Percentiles rank a stretch among this genome's conserved stretches.
phyloP scores from a whole-genome alignment of 257 asterid species.

The Hygrophila difformis region DNA sequence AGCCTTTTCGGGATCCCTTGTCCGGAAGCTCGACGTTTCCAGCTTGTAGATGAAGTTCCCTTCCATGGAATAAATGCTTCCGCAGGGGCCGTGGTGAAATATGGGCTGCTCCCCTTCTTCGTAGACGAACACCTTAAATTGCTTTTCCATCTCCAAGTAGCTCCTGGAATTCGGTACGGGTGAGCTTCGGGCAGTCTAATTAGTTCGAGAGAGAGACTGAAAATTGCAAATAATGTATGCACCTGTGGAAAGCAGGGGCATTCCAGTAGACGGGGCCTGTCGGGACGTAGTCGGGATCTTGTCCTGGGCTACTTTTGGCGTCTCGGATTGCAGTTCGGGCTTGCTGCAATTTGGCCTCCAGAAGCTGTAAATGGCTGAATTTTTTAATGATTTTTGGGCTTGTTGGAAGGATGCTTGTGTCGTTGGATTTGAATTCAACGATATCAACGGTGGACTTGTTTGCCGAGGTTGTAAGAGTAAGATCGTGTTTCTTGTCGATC shows the following conservation, averaged over 20 bases:
- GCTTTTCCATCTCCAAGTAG: slow-evolving; percentile 86
- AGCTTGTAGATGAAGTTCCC: slow-evolving; percentile 74
- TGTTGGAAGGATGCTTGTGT: slow-evolving; percentile 24
- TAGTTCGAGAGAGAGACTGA: neutral
- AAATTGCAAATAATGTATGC: neutral
- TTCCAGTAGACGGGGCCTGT: slow-evolving; percentile 68
- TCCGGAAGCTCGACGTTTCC: slow-evolving; percentile 58
- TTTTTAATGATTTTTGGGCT: slow-evolving; percentile 27
- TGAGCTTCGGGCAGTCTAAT: no score
- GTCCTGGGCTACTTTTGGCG: slow-evolving; percentile 18
- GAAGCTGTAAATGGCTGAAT: slow-evolving; percentile 33
- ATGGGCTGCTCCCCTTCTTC: slow-evolving; percentile 91
- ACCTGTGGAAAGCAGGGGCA: slow-evolving; percentile 73
- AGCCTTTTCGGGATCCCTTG: slow-evolving; percentile 63
- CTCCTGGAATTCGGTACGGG: slow-evolving; percentile 36
- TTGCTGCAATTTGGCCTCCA: slow-evolving; percentile 53
- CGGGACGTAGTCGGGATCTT: slow-evolving; percentile 58
- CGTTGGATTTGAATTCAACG: slow-evolving; percentile 18
- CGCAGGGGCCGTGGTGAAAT: slow-evolving; percentile 86
- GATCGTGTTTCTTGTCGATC: no score
- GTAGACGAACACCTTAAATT: slow-evolving; percentile 59
- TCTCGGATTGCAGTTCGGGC: slow-evolving; percentile 57
- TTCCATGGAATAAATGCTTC: slow-evolving; percentile 83
- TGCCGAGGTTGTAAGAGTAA: slow-evolving; percentile 15
- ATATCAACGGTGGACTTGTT: slow-evolving; percentile 16